Percentiles rank a stretch among this genome's conserved stretches.
Evolutionary conservation across 257 asterid genomes (phyloP).

Genomic region (Solanum stenotomum): DNA sequence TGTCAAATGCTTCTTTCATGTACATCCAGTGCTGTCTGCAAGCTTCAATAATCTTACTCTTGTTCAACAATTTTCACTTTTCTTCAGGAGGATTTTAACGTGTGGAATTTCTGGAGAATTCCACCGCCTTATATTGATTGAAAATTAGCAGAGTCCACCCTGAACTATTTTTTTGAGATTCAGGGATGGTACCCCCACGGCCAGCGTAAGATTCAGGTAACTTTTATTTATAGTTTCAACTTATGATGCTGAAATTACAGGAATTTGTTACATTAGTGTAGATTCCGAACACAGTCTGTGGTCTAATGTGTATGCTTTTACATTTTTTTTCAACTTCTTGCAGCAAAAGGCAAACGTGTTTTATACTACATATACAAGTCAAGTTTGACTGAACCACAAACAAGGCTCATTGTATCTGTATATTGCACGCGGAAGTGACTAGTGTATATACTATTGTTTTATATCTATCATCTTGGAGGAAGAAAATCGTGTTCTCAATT

Average conservation of each 20-base stretch:
- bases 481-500: neutral
- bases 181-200: neutral
- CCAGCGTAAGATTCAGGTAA: neutral
- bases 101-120: constrained; percentile 71
- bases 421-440: neutral
- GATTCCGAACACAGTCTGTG: neutral
- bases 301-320: neutral
- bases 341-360: neutral
- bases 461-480: neutral
- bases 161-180: neutral
- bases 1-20: neutral
- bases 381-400: neutral
- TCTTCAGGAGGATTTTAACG: constrained; percentile 62
- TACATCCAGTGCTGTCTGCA: neutral
- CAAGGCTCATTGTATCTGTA: neutral
- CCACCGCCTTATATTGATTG: constrained; percentile 34
- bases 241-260: neutral
- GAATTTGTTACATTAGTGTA: neutral
- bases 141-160: neutral
- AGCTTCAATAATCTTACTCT: neutral
- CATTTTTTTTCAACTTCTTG: neutral
- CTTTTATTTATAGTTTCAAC: neutral
- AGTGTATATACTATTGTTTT: neutral
- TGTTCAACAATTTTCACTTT: neutral
- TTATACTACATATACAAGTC: too few species aligned